These are phyloP conservation scores for Pestalotiopsis sp. DNA, from an alignment of 2,329 filamentous ascomycete species.

Conservation along the genomic window DNA sequence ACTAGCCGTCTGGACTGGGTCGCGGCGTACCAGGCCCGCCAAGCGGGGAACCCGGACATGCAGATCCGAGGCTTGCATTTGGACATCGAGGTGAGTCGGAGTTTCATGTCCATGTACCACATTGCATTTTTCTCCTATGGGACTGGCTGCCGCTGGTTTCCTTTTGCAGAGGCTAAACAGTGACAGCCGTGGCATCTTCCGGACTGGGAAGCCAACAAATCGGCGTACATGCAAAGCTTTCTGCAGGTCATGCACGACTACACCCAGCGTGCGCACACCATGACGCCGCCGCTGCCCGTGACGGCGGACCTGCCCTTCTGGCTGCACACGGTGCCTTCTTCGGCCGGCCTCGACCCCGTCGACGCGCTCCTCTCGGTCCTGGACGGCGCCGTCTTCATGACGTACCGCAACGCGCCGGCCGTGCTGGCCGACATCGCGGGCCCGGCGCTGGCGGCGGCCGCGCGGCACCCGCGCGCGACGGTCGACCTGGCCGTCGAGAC, in stretches of 20 bases:
- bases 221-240: neutral
- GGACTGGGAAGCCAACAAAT: neutral
- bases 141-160: no score
- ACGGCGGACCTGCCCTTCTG: slow-evolving; percentile 5
- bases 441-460: neutral
- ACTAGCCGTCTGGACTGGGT: neutral
- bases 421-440: neutral
- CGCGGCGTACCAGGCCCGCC: neutral
- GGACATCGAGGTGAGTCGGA: neutral
- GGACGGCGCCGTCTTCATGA: slow-evolving; percentile 7
- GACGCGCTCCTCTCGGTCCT: neutral
- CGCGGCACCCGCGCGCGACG: neutral
- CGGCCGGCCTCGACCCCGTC: neutral
- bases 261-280: neutral
- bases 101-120: neutral
- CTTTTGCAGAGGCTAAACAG: neutral
- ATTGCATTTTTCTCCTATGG: neutral
- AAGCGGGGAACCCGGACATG: neutral
- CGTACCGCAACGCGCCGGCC: slow-evolving; percentile 1
- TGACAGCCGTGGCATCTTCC: neutral
- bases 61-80: neutral
- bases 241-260: neutral
- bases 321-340: neutral
- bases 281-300: neutral
- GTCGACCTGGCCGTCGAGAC: neutral